phyloP scores from a whole-genome alignment of 257 asterid genomes.

The Solanum raphanifolium region DNA sequence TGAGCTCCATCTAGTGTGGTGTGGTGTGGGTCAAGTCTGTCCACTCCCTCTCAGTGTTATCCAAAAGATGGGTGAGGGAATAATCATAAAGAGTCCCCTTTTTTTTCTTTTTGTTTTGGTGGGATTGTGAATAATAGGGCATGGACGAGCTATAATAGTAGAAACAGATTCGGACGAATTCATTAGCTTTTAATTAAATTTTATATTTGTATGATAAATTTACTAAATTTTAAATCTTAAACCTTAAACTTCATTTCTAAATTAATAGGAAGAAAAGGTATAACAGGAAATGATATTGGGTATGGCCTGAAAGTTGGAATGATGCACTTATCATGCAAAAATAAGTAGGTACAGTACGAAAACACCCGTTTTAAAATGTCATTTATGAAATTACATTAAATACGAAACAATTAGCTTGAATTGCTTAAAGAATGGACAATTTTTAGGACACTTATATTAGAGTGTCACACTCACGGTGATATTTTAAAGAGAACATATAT shows the following conservation, averaged over 20 bases:
- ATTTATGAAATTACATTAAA: fast-evolving
- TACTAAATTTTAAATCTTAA: background rate
- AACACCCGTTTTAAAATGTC: too few species aligned
- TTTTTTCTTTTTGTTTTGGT: background rate
- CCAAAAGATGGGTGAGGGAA: background rate
- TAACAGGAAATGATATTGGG: background rate
- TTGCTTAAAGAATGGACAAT: background rate
- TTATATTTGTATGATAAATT: background rate
- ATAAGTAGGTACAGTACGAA: background rate
- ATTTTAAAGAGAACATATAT: background rate
- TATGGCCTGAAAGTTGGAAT: background rate
- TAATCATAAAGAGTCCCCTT: background rate
- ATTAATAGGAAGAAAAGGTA: background rate
- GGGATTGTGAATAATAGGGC: background rate
- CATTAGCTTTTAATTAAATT: background rate
- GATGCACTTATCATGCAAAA: background rate
- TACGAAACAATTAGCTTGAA: background rate
- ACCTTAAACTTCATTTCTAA: background rate
- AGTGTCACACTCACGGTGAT: background rate
- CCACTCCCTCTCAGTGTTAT: background rate
- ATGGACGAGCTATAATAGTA: background rate
- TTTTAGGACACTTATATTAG: background rate
- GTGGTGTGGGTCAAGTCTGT: background rate
- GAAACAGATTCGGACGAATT: background rate
- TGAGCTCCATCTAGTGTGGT: background rate